Evolutionary conservation across 2,329 filamentous ascomycete genomes (phyloP).

Genomic region (Beauveria scarabaeidicola): DNA sequence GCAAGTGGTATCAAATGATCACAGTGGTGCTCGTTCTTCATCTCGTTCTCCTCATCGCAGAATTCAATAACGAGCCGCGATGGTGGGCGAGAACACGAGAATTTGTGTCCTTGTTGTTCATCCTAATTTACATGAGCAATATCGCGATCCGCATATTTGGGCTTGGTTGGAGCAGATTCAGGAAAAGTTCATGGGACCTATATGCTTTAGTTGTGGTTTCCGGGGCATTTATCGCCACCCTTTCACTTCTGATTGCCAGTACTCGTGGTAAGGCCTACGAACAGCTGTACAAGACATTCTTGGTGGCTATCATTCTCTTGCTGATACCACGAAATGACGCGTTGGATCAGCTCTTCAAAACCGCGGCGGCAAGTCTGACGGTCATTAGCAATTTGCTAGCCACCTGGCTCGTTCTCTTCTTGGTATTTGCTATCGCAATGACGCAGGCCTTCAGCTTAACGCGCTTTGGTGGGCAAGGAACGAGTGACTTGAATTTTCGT

Average conservation of each 20-base stretch:
- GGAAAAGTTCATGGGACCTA: constrained; percentile 89
- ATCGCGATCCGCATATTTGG: constrained; percentile 77
- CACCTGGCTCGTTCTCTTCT: constrained; percentile 94
- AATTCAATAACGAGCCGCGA: constrained; percentile 68
- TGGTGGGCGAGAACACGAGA: constrained; percentile 67
- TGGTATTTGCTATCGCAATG: constrained; percentile 92
- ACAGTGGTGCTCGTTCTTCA: constrained; percentile 76
- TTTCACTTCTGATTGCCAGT: constrained; percentile 63
- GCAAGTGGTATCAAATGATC: constrained; percentile 79
- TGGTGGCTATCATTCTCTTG: constrained; percentile 81
- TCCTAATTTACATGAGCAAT: constrained; percentile 73
- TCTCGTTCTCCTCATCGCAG: constrained; percentile 71
- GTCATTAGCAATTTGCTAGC: constrained; percentile 86
- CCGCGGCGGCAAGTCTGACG: constrained; percentile 84
- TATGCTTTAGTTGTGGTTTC: constrained; percentile 74
- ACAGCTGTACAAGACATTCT: constrained; percentile 85
- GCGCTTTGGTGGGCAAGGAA: constrained; percentile 67
- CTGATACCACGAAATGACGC: constrained; percentile 95
- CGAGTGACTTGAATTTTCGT: constrained; percentile 79
- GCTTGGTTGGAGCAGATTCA: constrained; percentile 84
- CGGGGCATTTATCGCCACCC: constrained; percentile 69
- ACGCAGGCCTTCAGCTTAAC: constrained; percentile 95
- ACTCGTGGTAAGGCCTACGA: constrained; percentile 55
- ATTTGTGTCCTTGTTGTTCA: constrained; percentile 71
- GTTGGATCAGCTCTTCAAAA: constrained; percentile 97